These are phyloP conservation scores for Moniliella sp. DNA, from an alignment of 1,284 basidiomycete genomes.

Conservation along the genomic window DNA sequence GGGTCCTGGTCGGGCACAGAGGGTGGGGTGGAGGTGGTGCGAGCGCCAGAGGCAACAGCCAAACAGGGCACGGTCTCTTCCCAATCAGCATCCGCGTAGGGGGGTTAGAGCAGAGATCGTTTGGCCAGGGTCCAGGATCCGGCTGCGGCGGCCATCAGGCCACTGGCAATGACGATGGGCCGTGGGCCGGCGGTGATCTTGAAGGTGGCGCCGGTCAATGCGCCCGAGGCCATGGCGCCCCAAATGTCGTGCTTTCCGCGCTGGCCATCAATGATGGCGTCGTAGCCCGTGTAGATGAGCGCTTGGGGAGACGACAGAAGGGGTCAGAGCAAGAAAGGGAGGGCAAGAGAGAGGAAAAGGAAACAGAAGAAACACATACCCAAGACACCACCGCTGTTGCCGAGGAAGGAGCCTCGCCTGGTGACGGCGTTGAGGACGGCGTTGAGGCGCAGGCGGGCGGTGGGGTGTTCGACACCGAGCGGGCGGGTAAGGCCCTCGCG, in stretches of 20 bases:
- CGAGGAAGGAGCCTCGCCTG: slow-evolving; percentile 83
- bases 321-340: not conserved
- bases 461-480: slow-evolving; percentile 39
- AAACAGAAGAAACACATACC: slow-evolving; percentile 41
- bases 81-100: too few species aligned
- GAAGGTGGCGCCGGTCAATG: slow-evolving; percentile 68
- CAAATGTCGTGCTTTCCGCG: slow-evolving; percentile 76
- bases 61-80: too few species aligned
- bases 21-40: too few species aligned
- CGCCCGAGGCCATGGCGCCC: slow-evolving; percentile 79
- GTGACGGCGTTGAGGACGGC: slow-evolving; percentile 89
- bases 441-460: slow-evolving; percentile 71
- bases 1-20: too few species aligned
- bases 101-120: slow-evolving; percentile 39
- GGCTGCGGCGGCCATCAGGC: slow-evolving; percentile 64
- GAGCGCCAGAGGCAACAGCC: too few species aligned
- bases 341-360: not conserved
- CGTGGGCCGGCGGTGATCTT: slow-evolving; percentile 71
- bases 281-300: slow-evolving; percentile 83
- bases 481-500: slow-evolving; percentile 76
- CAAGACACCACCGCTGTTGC: slow-evolving; percentile 89
- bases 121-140: slow-evolving; percentile 81
- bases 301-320: slow-evolving; percentile 39
- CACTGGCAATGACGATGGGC: slow-evolving; percentile 66
- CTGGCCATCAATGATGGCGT: slow-evolving; percentile 69